Evolutionary conservation across 1,139 yeast species (phyloP).

Genomic region (Pichia sp.): DNA sequence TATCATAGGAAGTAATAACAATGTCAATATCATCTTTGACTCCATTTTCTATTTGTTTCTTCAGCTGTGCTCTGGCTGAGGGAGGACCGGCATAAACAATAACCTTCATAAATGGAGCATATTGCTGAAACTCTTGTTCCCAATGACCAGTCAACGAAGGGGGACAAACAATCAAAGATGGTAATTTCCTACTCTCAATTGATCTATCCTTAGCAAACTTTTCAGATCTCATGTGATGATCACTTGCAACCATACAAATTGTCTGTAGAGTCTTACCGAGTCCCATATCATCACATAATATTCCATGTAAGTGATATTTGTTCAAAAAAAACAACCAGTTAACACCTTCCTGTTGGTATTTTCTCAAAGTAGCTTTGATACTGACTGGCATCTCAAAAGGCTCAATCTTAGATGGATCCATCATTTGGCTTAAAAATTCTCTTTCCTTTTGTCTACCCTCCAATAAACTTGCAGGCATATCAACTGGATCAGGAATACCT

Average conservation of each 20-base stretch:
- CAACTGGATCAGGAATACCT: slow-evolving; percentile 94
- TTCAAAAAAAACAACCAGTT: slow-evolving; percentile 96
- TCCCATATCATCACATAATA: slow-evolving; percentile 99
- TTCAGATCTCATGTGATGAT: slow-evolving; percentile 80
- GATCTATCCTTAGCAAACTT: slow-evolving; percentile 58
- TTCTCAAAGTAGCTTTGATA: slow-evolving; percentile 87
- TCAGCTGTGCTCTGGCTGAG: slow-evolving; percentile 55
- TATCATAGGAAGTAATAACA: slow-evolving; percentile 93
- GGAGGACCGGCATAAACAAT: slow-evolving; percentile 94
- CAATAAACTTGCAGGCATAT: slow-evolving; percentile 78
- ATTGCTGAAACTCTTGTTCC: slow-evolving; percentile 91
- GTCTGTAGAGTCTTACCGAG: slow-evolving; percentile 96
- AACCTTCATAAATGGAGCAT: slow-evolving; percentile 82
- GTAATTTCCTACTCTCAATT: slow-evolving; percentile 68
- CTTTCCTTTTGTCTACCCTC: slow-evolving; percentile 92
- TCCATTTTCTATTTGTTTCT: slow-evolving; percentile 24
- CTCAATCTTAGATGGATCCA: slow-evolving; percentile 92
- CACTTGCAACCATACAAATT: slow-evolving; percentile 93
- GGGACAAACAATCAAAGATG: slow-evolving; percentile 88
- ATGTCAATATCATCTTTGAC: slow-evolving; percentile 50
- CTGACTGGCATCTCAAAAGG: slow-evolving; percentile 87
- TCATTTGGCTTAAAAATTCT: slow-evolving; percentile 94
- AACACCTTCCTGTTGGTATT: slow-evolving; percentile 97
- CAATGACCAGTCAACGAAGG: slow-evolving; percentile 98
- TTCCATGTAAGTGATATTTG: slow-evolving; percentile 93